Base-by-base conservation (phyloP, 2,329 filamentous ascomycete species). In the Pezicula carpinea region DNA sequence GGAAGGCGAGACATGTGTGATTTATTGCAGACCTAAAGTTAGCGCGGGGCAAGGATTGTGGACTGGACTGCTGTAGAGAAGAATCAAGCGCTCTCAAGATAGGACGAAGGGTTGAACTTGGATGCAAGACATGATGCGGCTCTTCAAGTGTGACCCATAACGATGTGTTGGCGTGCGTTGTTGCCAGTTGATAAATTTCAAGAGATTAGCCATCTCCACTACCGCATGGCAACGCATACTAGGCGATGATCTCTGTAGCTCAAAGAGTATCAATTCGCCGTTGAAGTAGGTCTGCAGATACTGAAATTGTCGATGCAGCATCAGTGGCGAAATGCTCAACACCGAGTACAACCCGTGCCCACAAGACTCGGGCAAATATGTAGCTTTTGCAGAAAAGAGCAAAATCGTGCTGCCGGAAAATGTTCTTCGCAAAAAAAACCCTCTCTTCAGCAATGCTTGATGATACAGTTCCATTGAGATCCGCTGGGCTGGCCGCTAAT, bases 91-190 rank as follows among this genome's bases (percentile, higher is more conserved):
- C 51, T 50, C 48, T 59, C 58, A 58, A 67, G 67, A 68, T 63
- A 67, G 64, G 66, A 66, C 64, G 63, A 65, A 66, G 59, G 63
- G 48, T 55, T 52, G 55, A 60, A 52, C 47, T 49, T 29, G 61
- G 49, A 58, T 59, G 62, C 60, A 65, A 59, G 62, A 59, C 54
- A 61, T 62, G 55, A 80, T 83, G 79, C 79, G 80, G 80, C 80
- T 82, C 78, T 82, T 74, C 59, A 64, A 54, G 77, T 80, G 78
- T 78, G 79, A 80, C 79, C 79, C 78, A 80, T 81, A 72, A 64
- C 87, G 88, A 90, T 95, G 89, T 86, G 89, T 77, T 95, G 89
- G 89, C 89, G 84, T 83, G 74, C 76, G 76, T 85, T 77, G 76
- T 82, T 79, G 79, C 87, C 87, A 92, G 84, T 91, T 82, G 77